Evolutionary conservation across 805 yeast genomes (phyloP), one percentile per base, ranked within the genome.

Genomic region (Priceomyces melissophilus): DNA sequence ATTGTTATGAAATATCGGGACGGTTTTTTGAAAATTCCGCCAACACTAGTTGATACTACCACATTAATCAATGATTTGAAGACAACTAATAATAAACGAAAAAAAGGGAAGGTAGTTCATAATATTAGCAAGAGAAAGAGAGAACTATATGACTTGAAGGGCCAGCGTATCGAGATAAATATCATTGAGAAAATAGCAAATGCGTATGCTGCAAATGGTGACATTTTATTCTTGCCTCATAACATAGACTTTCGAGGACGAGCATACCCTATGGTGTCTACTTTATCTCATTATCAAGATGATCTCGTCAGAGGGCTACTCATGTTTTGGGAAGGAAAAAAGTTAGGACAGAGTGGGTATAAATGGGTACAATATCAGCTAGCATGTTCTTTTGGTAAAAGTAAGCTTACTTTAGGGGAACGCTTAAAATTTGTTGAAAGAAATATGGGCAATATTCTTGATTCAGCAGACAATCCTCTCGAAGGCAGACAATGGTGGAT

Each of bases 301-400:
- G 75, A 70, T 40, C 40, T 58, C 36, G 50, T 58, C 0, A 47
- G 75, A 11, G 51, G 64, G 0, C 42, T 65, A 11, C 46, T 69
- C 43, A 60, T 60, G 60, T 68, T 68, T 42, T 69, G 72, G 71
- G 46, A 62, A 6, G 50, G 63, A 3, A 51, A 58, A 35, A 65
- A 64, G 2, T 50, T 70, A 10, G 75, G 75, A 0, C n/a, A 35
- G 0, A 25, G 49, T 8, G 75, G 75, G 0, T 59, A 52, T 30
- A 44, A 51, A 31, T 69, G 75, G 75, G 42, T 70, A 7, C 54
- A 60, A 28, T 68, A 67, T 44, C 74, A 69, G 30, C 40, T 69
- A 23, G 70, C 67, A 3, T 65, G 65, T 4, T 36, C 58, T 2
- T 65, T 48, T 43, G 69, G 67, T 4, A 41, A 52, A 26, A 60